phyloP scores from a whole-genome alignment of 140 eudicot species.

The Ambrosia hybrid region DNA sequence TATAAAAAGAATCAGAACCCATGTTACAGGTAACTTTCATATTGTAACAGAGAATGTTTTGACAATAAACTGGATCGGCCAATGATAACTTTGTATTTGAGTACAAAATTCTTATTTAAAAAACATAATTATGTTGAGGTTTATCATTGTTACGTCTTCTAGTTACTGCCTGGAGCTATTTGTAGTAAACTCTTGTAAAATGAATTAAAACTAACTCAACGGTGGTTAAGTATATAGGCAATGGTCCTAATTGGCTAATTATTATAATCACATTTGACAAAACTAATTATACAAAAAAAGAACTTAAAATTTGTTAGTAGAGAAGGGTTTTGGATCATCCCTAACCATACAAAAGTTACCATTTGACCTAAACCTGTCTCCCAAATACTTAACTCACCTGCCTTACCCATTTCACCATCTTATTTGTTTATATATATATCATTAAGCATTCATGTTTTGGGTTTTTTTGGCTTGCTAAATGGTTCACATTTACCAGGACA shows the following conservation, averaged over 20 bases:
- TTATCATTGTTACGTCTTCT: no score
- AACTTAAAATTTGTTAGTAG: neutral
- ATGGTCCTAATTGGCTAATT: neutral
- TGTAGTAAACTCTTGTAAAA: no score
- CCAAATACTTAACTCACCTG: neutral
- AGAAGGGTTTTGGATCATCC: neutral
- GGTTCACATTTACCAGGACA: constrained; percentile 50
- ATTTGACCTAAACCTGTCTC: neutral
- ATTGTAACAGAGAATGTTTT: constrained; percentile 6
- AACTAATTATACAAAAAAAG: neutral
- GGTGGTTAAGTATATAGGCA: no score
- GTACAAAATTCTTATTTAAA: neutral
- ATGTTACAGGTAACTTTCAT: neutral
- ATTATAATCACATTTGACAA: neutral
- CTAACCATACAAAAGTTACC: neutral
- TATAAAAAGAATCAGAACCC: neutral
- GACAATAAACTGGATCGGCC: neutral
- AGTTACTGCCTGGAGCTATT: no score
- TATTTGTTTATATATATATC: neutral
- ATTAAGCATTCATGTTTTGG: constrained; percentile 1
- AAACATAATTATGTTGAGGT: neutral
- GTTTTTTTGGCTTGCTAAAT: constrained; percentile 6
- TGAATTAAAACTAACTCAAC: no score
- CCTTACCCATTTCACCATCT: neutral
- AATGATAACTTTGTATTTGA: neutral